A percentile compares a stretch with the other conserved stretches of the same genome.
Evolutionary conservation across 202 grass and related monocot species (phyloP).

Genomic region (Panicum hallii): DNA sequence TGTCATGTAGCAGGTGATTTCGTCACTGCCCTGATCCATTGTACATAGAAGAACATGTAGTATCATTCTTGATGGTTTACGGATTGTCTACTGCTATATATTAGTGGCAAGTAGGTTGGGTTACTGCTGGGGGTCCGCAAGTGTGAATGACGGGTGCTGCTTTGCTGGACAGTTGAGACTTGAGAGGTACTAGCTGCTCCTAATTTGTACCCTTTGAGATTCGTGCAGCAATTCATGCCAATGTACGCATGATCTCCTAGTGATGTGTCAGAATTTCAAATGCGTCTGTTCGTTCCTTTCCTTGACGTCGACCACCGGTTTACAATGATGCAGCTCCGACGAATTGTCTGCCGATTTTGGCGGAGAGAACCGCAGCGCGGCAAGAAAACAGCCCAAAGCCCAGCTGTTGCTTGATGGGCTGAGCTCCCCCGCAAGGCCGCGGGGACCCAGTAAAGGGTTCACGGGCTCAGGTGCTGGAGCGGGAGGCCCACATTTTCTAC

Average conservation of each 20-base stretch:
- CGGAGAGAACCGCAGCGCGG: too few relatives aligned
- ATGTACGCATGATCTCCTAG: background rate
- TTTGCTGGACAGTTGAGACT: background rate
- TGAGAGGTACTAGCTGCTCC: background rate
- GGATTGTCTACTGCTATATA: background rate
- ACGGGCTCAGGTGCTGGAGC: background rate
- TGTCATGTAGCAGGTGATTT: background rate
- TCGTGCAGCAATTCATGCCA: background rate
- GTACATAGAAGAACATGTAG: slow-evolving; percentile 38
- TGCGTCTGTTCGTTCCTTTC: background rate
- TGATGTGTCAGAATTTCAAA: background rate
- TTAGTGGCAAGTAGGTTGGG: background rate
- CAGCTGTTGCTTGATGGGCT: background rate
- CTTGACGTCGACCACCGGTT: too few relatives aligned
- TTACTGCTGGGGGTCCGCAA: background rate
- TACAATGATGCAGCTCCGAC: background rate
- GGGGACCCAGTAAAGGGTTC: too few relatives aligned
- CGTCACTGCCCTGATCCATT: slow-evolving; percentile 13
- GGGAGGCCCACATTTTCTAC: background rate
- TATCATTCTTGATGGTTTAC: background rate
- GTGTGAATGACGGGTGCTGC: background rate
- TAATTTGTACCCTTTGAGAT: background rate
- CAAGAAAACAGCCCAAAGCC: too few relatives aligned
- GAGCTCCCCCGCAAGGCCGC: background rate
- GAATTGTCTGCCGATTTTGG: background rate